phyloP scores from a whole-genome alignment of 2,329 filamentous ascomycete genomes.

The Colletotrichum somersetense region DNA sequence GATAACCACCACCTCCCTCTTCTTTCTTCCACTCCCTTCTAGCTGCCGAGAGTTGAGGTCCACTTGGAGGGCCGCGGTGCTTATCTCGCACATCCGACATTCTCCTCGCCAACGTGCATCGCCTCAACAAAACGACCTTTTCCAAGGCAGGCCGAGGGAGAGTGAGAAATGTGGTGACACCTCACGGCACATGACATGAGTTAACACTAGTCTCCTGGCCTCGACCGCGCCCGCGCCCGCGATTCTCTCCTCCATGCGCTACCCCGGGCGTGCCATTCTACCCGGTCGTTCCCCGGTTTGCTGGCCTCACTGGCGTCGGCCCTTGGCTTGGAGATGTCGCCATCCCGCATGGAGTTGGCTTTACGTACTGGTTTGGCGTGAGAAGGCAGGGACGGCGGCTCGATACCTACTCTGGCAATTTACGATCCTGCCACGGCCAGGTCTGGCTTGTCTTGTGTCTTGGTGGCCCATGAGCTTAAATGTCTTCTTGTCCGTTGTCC shows the following conservation, averaged over 20 bases:
- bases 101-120: conserved; percentile 6
- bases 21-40: conserved; percentile 23
- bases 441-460: conserved; percentile 1
- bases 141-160: conserved; percentile 25
- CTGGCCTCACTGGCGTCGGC: conserved; percentile 29
- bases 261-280: conserved; percentile 31
- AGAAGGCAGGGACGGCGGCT: conserved; percentile 1
- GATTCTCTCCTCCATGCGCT: conserved; percentile 35
- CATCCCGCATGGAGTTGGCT: conserved; percentile 12
- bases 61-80: conserved; percentile 29
- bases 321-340: conserved; percentile 35
- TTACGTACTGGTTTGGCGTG: conserved; percentile 19
- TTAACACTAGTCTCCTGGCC: conserved; percentile 29
- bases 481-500: neutral
- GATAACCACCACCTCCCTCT: neutral
- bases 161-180: conserved; percentile 35
- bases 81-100: conserved; percentile 33
- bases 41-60: conserved; percentile 14
- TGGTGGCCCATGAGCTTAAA: conserved; percentile 17
- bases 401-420: neutral
- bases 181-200: conserved; percentile 36
- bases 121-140: conserved; percentile 34
- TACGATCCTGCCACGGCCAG: conserved; percentile 2
- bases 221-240: conserved; percentile 25
- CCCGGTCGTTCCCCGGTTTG: conserved; percentile 37